phyloP scores from a whole-genome alignment of 2,329 filamentous ascomycete genomes.

The Daldinia sp. region DNA sequence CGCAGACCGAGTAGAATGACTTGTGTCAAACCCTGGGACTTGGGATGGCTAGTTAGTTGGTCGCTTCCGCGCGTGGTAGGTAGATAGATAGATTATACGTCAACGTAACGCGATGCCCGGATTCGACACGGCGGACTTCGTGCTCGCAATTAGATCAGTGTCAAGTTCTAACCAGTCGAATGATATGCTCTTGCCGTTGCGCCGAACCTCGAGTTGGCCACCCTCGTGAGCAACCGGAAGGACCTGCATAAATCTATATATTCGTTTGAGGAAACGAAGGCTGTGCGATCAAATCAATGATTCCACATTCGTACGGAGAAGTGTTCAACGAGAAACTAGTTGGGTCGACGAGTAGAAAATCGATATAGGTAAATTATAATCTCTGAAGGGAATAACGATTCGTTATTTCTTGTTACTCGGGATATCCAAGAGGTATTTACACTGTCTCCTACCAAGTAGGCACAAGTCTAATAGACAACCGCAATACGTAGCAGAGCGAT shows the following conservation, averaged over 20 bases:
- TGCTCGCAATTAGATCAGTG: conserved; percentile 56
- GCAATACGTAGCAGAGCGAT: background rate
- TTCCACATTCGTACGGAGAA: background rate
- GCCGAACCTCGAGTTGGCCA: conserved; percentile 54
- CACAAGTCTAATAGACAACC: background rate
- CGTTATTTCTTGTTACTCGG: too few relatives aligned
- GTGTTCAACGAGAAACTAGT: background rate
- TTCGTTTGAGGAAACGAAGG: background rate
- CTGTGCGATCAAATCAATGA: background rate
- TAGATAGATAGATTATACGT: conserved; percentile 67
- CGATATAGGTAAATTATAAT: too few relatives aligned
- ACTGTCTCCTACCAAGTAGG: too few relatives aligned
- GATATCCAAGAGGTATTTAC: too few relatives aligned
- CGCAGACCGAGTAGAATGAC: background rate
- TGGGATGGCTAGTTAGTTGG: conserved; percentile 1
- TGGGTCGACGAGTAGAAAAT: too few relatives aligned
- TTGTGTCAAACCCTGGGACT: background rate
- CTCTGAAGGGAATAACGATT: too few relatives aligned
- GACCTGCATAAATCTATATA: background rate
- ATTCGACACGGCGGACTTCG: conserved; percentile 58
- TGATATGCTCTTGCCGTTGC: conserved; percentile 46
- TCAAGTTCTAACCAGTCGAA: conserved; percentile 53
- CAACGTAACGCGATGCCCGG: conserved; percentile 63
- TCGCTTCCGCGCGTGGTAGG: conserved; percentile 49
- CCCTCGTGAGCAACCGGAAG: conserved; percentile 45